A percentile compares a stretch with the other conserved stretches of the same genome.
phyloP scores from a whole-genome alignment of 257 asterid species.

The Scutellaria baicalensis region DNA sequence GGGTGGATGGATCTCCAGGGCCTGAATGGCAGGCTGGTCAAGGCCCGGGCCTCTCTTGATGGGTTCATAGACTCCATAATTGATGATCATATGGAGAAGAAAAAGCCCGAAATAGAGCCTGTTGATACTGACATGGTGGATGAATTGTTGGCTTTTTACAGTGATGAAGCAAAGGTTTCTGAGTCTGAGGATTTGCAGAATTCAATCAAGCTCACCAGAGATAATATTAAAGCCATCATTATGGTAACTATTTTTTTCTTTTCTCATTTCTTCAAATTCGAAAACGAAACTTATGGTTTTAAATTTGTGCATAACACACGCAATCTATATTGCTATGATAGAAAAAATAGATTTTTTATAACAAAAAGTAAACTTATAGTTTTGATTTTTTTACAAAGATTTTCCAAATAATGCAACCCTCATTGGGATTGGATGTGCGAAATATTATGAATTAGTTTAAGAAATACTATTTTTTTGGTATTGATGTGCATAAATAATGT shows the following conservation, averaged over 20 bases:
- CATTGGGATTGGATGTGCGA: slow-evolving; percentile 3
- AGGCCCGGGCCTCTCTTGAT: slow-evolving; percentile 67
- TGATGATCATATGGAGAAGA: slow-evolving; percentile 59
- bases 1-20: slow-evolving; percentile 70
- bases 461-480: neutral
- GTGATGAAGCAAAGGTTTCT: slow-evolving; percentile 36
- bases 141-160: slow-evolving; percentile 69
- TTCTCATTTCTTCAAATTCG: too few relatives aligned
- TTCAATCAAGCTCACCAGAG: slow-evolving; percentile 50
- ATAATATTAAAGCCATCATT: slow-evolving; percentile 80
- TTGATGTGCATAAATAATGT: neutral
- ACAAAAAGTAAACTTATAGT: too few relatives aligned
- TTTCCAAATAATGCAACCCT: neutral
- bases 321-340: too few relatives aligned
- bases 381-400: neutral
- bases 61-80: slow-evolving; percentile 65
- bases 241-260: slow-evolving; percentile 38
- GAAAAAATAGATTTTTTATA: too few relatives aligned
- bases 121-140: slow-evolving; percentile 77
- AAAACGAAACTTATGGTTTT: too few relatives aligned
- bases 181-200: slow-evolving; percentile 71
- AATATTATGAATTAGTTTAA: neutral
- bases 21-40: slow-evolving; percentile 31
- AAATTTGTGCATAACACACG: too few relatives aligned
- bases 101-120: slow-evolving; percentile 15